These are phyloP conservation scores for Tulasnella sp. DNA, from an alignment of 768 basidiomycete genomes.

Conservation along the genomic window DNA sequence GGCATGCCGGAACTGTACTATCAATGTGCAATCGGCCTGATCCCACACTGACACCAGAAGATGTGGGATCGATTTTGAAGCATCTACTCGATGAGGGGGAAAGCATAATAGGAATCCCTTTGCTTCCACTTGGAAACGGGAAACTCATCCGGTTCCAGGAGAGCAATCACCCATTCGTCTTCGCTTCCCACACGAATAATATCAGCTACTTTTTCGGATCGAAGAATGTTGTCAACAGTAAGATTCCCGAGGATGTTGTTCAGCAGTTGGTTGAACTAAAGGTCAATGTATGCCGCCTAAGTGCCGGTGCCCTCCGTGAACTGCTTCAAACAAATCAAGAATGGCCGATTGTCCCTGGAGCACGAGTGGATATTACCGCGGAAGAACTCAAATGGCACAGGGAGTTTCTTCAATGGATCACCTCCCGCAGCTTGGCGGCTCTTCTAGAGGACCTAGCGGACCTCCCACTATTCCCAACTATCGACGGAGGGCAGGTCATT, in stretches of 20 bases:
- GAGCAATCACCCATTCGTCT: no score
- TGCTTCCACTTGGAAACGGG: slow-evolving; percentile 6
- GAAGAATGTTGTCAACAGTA: no score
- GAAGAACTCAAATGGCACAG: background rate
- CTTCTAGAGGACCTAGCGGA: background rate
- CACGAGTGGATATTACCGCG: background rate
- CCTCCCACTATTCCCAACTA: background rate
- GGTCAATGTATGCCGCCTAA: background rate
- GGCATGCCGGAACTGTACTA: background rate
- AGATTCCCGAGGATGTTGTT: no score
- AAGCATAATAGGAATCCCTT: background rate
- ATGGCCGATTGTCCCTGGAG: background rate
- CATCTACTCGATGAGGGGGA: background rate
- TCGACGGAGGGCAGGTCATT: background rate
- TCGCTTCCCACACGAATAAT: no score
- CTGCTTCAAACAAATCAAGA: background rate
- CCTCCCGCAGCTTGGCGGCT: background rate
- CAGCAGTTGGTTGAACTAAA: no score
- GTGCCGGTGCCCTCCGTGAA: background rate
- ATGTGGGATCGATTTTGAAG: background rate
- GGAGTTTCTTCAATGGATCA: background rate
- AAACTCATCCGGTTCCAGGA: no score
- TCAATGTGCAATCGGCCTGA: background rate
- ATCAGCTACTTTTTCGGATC: no score
- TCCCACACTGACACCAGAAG: background rate